Base-by-base conservation (phyloP, 2,329 filamentous ascomycete genomes). In the Sclerotinia nivalis region DNA sequence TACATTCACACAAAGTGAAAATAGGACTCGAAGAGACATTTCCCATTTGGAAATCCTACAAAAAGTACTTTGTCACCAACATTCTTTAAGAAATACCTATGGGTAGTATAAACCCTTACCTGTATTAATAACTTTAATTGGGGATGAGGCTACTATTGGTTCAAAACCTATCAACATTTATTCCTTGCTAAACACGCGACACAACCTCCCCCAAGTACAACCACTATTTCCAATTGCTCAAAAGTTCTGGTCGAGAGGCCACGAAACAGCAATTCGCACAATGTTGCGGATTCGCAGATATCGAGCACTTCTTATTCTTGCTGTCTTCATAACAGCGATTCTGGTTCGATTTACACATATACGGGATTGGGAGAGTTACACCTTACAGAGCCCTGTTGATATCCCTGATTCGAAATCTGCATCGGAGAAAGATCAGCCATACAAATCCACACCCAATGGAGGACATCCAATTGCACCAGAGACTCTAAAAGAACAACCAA, bases 261-360 rank as follows among this genome's bases (percentile, higher is more conserved):
- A 61, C 45, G 55, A 49, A 61, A 31, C 25, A 52, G 55, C 66
- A 49, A 52, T 58, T 61, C 58, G 71, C 73, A 74, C 76, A 75
- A 88, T 90, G 84, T 79, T 86, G 70, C 86, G 89, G 66, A 83
- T 86, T 72, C 80, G 89, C 75, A 83, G 88, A 77, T 89, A 89
- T 76, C 85, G 89, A 71, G 82, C 88, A 70, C 88, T 89, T 64
- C 66, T 76, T 31, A 55, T 72, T 22, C 71, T 76, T 71, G 75
- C 75, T 34, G 69, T 68, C 22, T 49, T 75, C 22, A 64, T 68
- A 31, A 71, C 72, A 22, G 31, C 73, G 13, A 56, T 75, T 43
- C 43, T 76, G n/a, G 25, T 75, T 66, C 71, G 74, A 45, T 71
- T 74, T 59, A 69, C 65, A 52, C 70, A 70, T 34, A 69, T 70